Base-by-base conservation (phyloP, 108 stramenopile genomes). In the Bacterosira constricta region DNA sequence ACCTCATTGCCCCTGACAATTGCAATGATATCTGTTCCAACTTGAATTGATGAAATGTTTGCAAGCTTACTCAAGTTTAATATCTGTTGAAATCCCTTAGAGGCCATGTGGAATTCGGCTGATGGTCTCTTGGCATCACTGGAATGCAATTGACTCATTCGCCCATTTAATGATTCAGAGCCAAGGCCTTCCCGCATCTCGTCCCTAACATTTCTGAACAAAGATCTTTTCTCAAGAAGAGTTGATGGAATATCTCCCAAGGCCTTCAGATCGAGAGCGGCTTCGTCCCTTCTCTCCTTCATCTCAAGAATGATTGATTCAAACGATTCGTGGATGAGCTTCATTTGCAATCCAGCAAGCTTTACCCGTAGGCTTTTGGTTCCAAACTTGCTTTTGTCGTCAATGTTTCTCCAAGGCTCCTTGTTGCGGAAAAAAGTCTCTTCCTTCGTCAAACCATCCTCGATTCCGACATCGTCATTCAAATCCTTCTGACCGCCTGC, bases 401-500 rank as follows among this genome's bases (percentile, higher is more conserved):
- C 44, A 2, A 85, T 44, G 37, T 38, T 54, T 60, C 67, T 82
- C 88, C 88, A 89, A 13, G 88, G 88, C 26, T 72, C 68, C 3
- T 49, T 70, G 47, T 58, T 55, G 21, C 49, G 44, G 63, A 89
- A 89, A 55, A 69, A 89, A 27, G 74, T 63, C 10, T 64, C 34
- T 78, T 89, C 88, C 6, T 62, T 62, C 11, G 56, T 44, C 17
- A 85, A 39, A 4, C 70, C 83, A 13, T 75, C 58, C 35, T 85
- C 60, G 10, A 89, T 57, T 9, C 81, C 61, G 25, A 77, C 38
- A 18, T 68, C 60, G 18, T 54, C 47, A 56, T 82, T 77, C 54
- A 85, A 35, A 3, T 73, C 77, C n/a, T 80, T 83, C 41, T 89
- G 88, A 11, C 88, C 88, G 27, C n/a, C n/a, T n/a, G n/a, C n/a